Evolutionary conservation across 1,284 basidiomycete species (phyloP).

Genomic region (Apiotrichum sp.): DNA sequence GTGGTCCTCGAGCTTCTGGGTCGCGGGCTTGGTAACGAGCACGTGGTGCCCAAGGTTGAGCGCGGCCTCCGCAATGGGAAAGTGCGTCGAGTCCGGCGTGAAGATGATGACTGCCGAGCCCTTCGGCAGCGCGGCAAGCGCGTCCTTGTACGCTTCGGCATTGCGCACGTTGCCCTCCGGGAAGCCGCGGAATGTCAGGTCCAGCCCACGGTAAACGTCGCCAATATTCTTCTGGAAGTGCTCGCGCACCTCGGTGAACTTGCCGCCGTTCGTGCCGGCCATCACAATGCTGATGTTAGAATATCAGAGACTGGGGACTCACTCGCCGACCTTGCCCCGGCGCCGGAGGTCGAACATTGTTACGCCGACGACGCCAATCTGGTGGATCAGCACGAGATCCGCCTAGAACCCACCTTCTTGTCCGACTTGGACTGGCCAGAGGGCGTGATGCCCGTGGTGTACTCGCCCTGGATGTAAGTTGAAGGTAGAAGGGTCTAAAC

Average conservation of each 20-base stretch:
- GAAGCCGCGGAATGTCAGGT: constrained; percentile 68
- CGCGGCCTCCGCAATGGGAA: constrained; percentile 75
- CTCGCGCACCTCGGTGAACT: constrained; percentile 70
- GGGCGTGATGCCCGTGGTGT: constrained; percentile 88
- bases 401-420: constrained; percentile 63
- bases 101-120: constrained; percentile 76
- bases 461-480: constrained; percentile 50
- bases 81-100: constrained; percentile 61
- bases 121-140: constrained; percentile 70
- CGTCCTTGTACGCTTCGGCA: constrained; percentile 77
- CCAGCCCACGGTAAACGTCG: constrained; percentile 71
- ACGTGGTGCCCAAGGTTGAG: constrained; percentile 79
- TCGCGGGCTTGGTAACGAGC: constrained; percentile 86
- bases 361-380: constrained; percentile 73
- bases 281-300: constrained; percentile 32
- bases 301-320: constrained; percentile 8
- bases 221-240: constrained; percentile 80
- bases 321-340: constrained; percentile 63
- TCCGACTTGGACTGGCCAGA: constrained; percentile 86
- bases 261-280: constrained; percentile 47
- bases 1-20: constrained; percentile 76
- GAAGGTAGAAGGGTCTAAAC: constrained; percentile 29
- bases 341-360: constrained; percentile 85
- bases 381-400: not conserved
- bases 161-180: constrained; percentile 65